Percentiles rank a stretch among this genome's conserved stretches.
phyloP scores from a whole-genome alignment of 2,329 filamentous ascomycete species.

The Tolypocladium sp. region DNA sequence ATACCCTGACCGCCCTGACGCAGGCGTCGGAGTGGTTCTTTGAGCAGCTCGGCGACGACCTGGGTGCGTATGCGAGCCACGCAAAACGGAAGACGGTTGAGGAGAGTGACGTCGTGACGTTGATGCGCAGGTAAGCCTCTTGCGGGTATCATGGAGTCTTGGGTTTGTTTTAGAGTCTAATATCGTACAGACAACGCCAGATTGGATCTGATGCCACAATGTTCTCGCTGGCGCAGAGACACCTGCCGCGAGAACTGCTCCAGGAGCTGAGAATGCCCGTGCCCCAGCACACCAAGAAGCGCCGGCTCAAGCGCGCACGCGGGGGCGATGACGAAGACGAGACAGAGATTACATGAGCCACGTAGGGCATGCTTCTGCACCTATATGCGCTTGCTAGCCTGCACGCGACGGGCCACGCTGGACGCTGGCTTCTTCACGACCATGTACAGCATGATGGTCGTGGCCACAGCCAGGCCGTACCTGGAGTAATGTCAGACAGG shows the following conservation, averaged over 20 bases:
- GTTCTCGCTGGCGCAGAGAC: conserved; percentile 76
- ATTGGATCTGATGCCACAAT: conserved; percentile 61
- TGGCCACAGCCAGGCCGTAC: conserved; percentile 79
- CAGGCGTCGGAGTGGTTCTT: conserved; percentile 89
- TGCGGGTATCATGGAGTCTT: conserved; percentile 11
- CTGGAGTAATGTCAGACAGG: conserved; percentile 32
- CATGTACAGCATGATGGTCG: conserved; percentile 94
- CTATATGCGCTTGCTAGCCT: conserved; percentile 69
- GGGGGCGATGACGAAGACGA: conserved; percentile 23
- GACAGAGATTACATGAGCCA: conserved; percentile 17
- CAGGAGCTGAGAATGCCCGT: conserved; percentile 71
- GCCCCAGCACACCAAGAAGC: conserved; percentile 40
- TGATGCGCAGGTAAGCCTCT: conserved; percentile 69
- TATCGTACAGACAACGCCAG: conserved; percentile 61
- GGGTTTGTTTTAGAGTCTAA: conserved; percentile 14
- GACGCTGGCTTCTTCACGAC: conserved; percentile 79
- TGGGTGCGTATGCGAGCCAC: conserved; percentile 72
- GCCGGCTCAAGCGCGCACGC: conserved; percentile 22
- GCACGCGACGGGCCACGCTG: conserved; percentile 62
- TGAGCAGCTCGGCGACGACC: conserved; percentile 73
- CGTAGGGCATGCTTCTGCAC: background rate
- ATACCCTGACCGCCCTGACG: conserved; percentile 65
- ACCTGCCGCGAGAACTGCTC: conserved; percentile 73
- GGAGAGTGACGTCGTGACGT: conserved; percentile 69
- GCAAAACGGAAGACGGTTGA: conserved; percentile 79